Evolutionary conservation across 345 rosid species (phyloP).

Genomic region (Gossypium australe): DNA sequence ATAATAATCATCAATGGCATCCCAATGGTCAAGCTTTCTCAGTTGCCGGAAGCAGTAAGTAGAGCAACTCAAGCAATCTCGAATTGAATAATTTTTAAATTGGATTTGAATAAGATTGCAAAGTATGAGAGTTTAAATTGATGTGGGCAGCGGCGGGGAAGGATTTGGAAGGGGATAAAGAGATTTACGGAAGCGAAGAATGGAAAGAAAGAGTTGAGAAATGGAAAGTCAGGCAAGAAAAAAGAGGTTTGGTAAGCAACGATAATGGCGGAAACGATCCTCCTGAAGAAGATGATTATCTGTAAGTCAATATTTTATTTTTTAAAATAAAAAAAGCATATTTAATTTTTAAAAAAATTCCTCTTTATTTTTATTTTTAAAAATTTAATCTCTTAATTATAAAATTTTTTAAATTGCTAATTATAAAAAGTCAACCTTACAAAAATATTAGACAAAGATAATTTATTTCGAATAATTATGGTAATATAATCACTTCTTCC

Average conservation of each 20-base stretch:
- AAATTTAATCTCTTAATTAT: no score
- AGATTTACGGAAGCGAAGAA: slow-evolving; percentile 57
- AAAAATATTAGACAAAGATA: no score
- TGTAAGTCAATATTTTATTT: slow-evolving; percentile 34
- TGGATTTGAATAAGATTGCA: neutral
- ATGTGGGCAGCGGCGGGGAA: slow-evolving; percentile 43
- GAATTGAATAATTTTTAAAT: neutral
- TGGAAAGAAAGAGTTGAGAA: slow-evolving; percentile 95
- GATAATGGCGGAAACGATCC: slow-evolving; percentile 50
- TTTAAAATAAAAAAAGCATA: no score
- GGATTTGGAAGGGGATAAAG: slow-evolving; percentile 78
- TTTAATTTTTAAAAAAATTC: rapidly evolving
- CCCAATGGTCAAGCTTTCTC: slow-evolving; percentile 56
- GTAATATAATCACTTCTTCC: slow-evolving; percentile 14
- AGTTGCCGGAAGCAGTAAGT: slow-evolving; percentile 68
- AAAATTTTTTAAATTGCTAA: no score
- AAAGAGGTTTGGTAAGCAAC: slow-evolving; percentile 69
- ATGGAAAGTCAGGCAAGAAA: slow-evolving; percentile 90
- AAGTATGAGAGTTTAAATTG: neutral
- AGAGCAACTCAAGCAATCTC: neutral
- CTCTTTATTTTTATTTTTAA: no score
- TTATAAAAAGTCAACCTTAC: no score
- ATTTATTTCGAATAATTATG: no score
- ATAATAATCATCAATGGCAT: slow-evolving; percentile 40
- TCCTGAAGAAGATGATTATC: slow-evolving; percentile 71